These are phyloP conservation scores for Knoxdaviesia capensis DNA, from an alignment of 2,329 filamentous ascomycete species.

Conservation along the genomic window DNA sequence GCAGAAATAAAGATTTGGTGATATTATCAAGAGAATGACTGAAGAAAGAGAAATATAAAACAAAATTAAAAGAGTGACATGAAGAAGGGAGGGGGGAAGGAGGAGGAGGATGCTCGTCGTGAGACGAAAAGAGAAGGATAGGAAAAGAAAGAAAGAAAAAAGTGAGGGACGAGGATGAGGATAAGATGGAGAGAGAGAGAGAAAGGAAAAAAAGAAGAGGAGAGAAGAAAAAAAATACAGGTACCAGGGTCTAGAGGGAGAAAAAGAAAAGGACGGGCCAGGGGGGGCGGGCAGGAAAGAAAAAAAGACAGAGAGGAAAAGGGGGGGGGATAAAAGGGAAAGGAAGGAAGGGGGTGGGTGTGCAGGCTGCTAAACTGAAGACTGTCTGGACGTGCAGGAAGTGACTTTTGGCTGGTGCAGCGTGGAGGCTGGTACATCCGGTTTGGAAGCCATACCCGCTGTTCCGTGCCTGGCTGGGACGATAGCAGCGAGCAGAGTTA, in stretches of 20 bases:
- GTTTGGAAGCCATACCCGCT: no score
- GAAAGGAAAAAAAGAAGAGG: conserved; percentile 12
- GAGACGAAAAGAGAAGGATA: conserved; percentile 6
- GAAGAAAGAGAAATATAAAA: conserved; percentile 23
- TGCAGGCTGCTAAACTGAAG: not conserved
- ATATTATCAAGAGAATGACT: conserved; percentile 28
- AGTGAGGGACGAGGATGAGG: conserved; percentile 11
- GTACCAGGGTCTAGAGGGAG: conserved; percentile 9
- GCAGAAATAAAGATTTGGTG: conserved; percentile 10
- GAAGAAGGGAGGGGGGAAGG: conserved; percentile 4
- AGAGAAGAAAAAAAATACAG: conserved; percentile 10
- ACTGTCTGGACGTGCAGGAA: not conserved
- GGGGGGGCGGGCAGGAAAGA: conserved; percentile 14
- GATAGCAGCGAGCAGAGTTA: not conserved
- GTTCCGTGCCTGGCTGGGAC: no score
- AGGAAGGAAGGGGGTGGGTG: conserved; percentile 10
- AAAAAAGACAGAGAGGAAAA: conserved; percentile 16
- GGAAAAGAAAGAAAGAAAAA: conserved; percentile 5
- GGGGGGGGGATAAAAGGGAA: conserved; percentile 9
- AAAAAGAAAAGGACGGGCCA: conserved; percentile 13
- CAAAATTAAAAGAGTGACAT: conserved; percentile 5
- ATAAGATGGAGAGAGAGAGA: conserved; percentile 13
- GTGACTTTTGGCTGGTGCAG: not conserved
- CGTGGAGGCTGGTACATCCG: no score
- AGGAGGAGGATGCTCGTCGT: conserved; percentile 11